Conservation (phyloP, 2,329 filamentous ascomycete species). For the Talaromyces atroroseus region DNA sequence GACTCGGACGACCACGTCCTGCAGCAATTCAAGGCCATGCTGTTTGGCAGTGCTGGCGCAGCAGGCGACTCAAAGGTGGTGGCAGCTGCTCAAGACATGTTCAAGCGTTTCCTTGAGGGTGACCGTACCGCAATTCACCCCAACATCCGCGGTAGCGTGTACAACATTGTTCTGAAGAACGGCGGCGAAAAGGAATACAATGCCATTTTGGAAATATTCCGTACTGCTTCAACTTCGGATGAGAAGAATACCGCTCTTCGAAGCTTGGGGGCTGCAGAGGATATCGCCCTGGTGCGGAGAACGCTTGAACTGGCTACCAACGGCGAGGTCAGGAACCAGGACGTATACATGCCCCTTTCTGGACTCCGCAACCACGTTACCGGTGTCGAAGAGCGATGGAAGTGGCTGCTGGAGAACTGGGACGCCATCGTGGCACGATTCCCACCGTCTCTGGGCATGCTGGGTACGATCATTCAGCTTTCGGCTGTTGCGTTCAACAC, state of each 20-base stretch:
- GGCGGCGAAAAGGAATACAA: constrained; percentile 86
- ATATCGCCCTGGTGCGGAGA: constrained; percentile 72
- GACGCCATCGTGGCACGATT: constrained; percentile 73
- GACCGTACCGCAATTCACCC: constrained; percentile 81
- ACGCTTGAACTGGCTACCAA: constrained; percentile 70
- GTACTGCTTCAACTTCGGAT: constrained; percentile 68
- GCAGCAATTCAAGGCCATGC: constrained; percentile 88
- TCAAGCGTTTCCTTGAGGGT: constrained; percentile 73
- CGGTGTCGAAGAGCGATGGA: constrained; percentile 75
- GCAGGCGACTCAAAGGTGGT: constrained; percentile 74
- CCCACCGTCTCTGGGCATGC: constrained; percentile 79
- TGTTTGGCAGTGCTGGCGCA: constrained; percentile 79
- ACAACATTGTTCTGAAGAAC: constrained; percentile 74
- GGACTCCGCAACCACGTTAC: constrained; percentile 70
- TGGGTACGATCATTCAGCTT: constrained; percentile 77
- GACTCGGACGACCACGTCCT: constrained; percentile 81
- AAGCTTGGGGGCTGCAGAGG: constrained; percentile 70
- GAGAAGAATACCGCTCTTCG: constrained; percentile 90
- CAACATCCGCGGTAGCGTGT: constrained; percentile 82
- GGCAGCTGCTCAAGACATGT: constrained; percentile 81
- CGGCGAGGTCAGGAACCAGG: constrained; percentile 85
- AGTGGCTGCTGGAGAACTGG: constrained; percentile 84
- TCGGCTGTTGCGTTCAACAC: constrained; percentile 76
- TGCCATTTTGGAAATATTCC: constrained; percentile 67
- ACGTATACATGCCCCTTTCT: constrained; percentile 82